Evolutionary conservation across 1,284 basidiomycete species (phyloP), one percentile per base, ranked within the genome.

Genomic region (Cutaneotrichosporon sp.): DNA sequence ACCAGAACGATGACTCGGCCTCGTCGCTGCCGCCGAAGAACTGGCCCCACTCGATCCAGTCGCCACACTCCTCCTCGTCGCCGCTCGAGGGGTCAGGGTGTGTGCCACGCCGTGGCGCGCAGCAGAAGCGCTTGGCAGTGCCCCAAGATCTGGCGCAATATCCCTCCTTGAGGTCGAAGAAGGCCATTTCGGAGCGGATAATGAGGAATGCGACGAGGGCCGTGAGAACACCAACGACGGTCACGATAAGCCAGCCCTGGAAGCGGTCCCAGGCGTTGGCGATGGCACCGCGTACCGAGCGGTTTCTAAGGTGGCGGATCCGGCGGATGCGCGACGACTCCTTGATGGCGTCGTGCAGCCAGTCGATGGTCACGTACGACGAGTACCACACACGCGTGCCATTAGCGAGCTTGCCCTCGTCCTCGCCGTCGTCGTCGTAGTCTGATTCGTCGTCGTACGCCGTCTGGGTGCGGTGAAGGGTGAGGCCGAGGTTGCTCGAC

Each of bases 141-240:
- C 85, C 89, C 88, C 89, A 90, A 2, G 83, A 82, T 0, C 79
- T 77, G 2, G 74, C 72, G 77, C 95, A 98, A 76, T 90, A 92
- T 0, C 95, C 95, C 59, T 93, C 91, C 79, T 98, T 98, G 67
- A 90, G 77, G 75, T 97, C 92, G 72, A 97, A 98, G n/a, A 98
- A 81, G 83, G 88, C 89, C 75, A 92, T 90, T 74, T 99, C 95
- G 60, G 86, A 84, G 31, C 91, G 87, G 43, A 95, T 87, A 69
- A 99, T 90, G 56, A 90, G 79, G 75, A 92, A 97, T 0, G 95
- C 95, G 38, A 91, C 82, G 54, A 93, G 62, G 3, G 94, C 92
- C 7, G 90, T 91, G 33, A 92, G 74, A 73, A 94, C 42, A 67
- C 79, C 80, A 33, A 83, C 75, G 54, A 95, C 83, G 2, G 91